Evolutionary conservation across 169 alveolate species (phyloP).

Genomic region (Plasmodium vinckei): DNA sequence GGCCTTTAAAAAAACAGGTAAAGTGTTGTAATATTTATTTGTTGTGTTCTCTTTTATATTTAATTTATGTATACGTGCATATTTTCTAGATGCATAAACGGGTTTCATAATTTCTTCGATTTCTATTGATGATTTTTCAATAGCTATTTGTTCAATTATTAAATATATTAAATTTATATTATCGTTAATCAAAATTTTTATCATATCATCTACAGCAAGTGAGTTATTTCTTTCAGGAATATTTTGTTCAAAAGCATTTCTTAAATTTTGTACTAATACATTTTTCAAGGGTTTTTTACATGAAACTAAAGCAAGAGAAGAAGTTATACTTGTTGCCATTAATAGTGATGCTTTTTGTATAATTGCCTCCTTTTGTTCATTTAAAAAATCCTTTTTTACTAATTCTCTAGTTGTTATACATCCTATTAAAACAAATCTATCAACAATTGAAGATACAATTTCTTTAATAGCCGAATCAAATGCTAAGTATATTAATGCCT

Average conservation of each 20-base stretch:
- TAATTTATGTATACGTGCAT: constrained; percentile 68
- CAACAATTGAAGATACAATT: constrained; percentile 57
- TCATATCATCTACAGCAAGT: constrained; percentile 80
- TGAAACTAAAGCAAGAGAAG: constrained; percentile 94
- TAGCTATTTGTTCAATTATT: constrained; percentile 84
- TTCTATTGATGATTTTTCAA: constrained; percentile 81
- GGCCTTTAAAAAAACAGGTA: constrained; percentile 68
- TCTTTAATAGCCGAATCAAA: constrained; percentile 70
- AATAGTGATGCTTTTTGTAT: constrained; percentile 91
- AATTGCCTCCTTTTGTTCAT: constrained; percentile 92
- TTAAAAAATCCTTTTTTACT: constrained; percentile 94
- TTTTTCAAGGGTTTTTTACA: constrained; percentile 90
- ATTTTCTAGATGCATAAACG: constrained; percentile 71
- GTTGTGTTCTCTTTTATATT: constrained; percentile 57
- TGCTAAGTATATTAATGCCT: constrained; percentile 41
- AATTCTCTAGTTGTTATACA: constrained; percentile 94
- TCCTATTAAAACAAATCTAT: constrained; percentile 93
- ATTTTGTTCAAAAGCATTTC: constrained; percentile 35
- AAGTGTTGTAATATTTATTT: constrained; percentile 65
- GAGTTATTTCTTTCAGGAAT: constrained; percentile 50
- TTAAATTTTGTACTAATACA: constrained; percentile 78
- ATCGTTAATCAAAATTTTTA: constrained; percentile 81
- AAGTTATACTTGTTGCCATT: constrained; percentile 93
- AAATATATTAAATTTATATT: constrained; percentile 83
- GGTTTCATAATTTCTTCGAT: constrained; percentile 80